Evolutionary conservation across 768 basidiomycete species (phyloP).

Genomic region (Agaricus subrufescens): DNA sequence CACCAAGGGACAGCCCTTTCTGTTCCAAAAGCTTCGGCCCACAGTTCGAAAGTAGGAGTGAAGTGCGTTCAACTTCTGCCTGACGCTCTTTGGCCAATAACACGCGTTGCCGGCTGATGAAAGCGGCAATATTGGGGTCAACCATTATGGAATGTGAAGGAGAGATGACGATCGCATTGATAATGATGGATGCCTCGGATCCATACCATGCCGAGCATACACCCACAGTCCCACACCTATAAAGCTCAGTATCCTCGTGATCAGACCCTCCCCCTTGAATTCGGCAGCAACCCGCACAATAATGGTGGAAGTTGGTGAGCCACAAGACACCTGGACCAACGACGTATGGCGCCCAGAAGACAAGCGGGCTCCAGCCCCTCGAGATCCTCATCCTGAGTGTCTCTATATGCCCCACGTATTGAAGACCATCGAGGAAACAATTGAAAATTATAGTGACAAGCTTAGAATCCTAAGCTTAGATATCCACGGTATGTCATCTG

Average conservation of each 20-base stretch:
- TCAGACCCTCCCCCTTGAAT: too few relatives aligned
- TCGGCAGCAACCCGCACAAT: not conserved
- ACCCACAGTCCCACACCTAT: too few relatives aligned
- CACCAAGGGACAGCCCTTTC: conserved; percentile 75
- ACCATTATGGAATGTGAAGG: conserved; percentile 22
- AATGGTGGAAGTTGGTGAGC: not conserved
- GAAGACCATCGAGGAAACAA: conserved; percentile 50
- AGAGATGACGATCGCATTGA: not conserved
- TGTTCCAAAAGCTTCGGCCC: conserved; percentile 83
- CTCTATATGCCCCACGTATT: conserved; percentile 56
- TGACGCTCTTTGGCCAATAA: conserved; percentile 71
- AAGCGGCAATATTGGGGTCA: conserved; percentile 40
- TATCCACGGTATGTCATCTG: conserved; percentile 52
- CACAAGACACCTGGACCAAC: conserved; percentile 7
- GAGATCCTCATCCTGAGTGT: conserved; percentile 24
- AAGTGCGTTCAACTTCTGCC: conserved; percentile 80
- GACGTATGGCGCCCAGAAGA: conserved; percentile 43
- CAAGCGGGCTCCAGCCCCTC: conserved; percentile 23
- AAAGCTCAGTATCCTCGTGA: too few relatives aligned
- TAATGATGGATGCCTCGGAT: too few relatives aligned
- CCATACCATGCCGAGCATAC: too few relatives aligned
- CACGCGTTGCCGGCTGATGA: conserved; percentile 61
- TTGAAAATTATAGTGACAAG: conserved; percentile 48
- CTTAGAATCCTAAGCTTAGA: conserved; percentile 61
- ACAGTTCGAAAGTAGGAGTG: conserved; percentile 78